Conservation (phyloP, 352 stramenopile species). For the Phytophthora uliginosa region DNA sequence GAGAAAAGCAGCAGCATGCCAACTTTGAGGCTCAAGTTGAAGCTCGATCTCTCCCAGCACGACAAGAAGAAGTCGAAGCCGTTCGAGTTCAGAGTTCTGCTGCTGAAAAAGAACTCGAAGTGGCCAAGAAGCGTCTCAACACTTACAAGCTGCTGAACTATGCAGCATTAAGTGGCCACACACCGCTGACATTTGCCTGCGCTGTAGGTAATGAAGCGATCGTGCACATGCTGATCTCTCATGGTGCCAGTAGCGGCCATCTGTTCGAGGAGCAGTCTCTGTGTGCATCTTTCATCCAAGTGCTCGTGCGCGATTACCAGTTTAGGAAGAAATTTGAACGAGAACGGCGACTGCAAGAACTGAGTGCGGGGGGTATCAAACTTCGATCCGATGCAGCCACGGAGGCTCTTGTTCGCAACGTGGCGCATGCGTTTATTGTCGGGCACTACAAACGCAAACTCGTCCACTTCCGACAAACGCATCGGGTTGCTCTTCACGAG, state of each 20-base stretch:
- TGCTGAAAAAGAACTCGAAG: conserved; percentile 50
- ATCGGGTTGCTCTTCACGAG: conserved; percentile 81
- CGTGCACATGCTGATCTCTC: conserved; percentile 73
- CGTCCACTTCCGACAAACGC: conserved; percentile 57
- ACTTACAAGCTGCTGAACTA: conserved; percentile 65
- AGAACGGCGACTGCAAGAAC: conserved; percentile 18
- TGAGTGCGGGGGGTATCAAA: conserved; percentile 15
- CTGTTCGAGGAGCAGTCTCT: conserved; percentile 59
- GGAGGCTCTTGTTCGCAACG: conserved; percentile 63
- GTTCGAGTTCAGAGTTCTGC: conserved; percentile 34
- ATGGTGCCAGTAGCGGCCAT: conserved; percentile 59
- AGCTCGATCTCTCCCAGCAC: conserved; percentile 65
- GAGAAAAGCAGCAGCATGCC: conserved; percentile 49
- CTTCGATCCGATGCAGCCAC: conserved; percentile 56
- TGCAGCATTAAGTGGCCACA: conserved; percentile 74
- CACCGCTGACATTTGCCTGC: conserved; percentile 72
- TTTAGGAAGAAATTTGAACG: conserved; percentile 40
- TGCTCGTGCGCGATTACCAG: conserved; percentile 61
- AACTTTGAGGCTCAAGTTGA: conserved; percentile 75
- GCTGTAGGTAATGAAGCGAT: conserved; percentile 81
- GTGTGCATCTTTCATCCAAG: conserved; percentile 75
- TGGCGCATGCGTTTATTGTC: conserved; percentile 72
- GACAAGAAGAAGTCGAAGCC: conserved; percentile 70
- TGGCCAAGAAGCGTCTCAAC: conserved; percentile 56
- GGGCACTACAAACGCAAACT: conserved; percentile 61